Evolutionary conservation across 768 basidiomycete genomes (phyloP), one percentile per base, ranked within the genome.

Genomic region (Leccinum imitatum): DNA sequence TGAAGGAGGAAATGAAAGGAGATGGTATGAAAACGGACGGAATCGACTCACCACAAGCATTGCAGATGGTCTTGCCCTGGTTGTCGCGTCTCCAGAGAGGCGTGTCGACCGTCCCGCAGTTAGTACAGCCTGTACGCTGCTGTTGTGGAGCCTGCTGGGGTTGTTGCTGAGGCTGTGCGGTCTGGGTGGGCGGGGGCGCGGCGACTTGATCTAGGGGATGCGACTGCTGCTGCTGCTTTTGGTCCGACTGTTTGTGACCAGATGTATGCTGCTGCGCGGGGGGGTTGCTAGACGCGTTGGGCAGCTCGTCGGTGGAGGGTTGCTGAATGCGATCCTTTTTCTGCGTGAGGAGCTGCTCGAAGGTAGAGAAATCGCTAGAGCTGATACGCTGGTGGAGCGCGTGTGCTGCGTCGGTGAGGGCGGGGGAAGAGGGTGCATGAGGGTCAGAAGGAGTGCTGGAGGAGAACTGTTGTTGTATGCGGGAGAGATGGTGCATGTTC

Each of bases 1-100:
- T 68, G 65, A 63, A 68, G 65, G 62, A 63, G 68, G 74, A 66
- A 69, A 69, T 69, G 68, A 68, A 67, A 71, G 70, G 8, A 69
- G 71, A 75, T 73, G 69, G 67, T 69, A 71, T 69, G 68, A 69
- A 71, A 68, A 65, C 15, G 59, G 68, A 67, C 63, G 35, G 63
- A 63, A 70, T 63, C 59, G 41, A 83, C 91, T 83, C 73, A 93
- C 92, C 93, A 75, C 93, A 94, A 54, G 90, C 89, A 74, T 94
- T 94, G 79, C 93, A 95, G 70, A 94, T 84, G 53, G 87, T 83
- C 73, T 89, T 91, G 59, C 92, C 93, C 66, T 90, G 85, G 48
- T 81, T 78, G 71, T 91, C 91, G 66, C 91, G 83, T 67, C 91
- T 79, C 93, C 93, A 94, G 27, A 93, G 83, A 37, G 92, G 91